phyloP scores from a whole-genome alignment of 2,329 filamentous ascomycete species.

The Teratosphaeriaceae sp. region DNA sequence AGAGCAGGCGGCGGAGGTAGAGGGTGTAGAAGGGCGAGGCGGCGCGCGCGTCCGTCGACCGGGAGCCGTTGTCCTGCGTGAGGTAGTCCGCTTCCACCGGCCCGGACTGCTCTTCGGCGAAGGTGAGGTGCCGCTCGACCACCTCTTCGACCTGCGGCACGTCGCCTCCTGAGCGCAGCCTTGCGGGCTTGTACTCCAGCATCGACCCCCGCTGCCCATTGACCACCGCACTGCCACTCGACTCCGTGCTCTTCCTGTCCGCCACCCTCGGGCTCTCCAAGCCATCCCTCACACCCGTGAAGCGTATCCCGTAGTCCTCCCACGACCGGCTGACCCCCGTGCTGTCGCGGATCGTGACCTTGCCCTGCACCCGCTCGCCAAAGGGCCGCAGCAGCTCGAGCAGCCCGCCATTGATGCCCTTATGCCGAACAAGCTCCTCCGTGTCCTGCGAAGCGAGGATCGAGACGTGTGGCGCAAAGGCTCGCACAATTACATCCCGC shows the following conservation, averaged over 20 bases:
- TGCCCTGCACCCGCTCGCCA: constrained; percentile 80
- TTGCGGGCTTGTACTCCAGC: constrained; percentile 31
- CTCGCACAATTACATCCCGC: constrained; percentile 64
- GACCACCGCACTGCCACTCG: constrained; percentile 22
- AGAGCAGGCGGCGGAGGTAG: constrained; percentile 77
- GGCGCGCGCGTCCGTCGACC: constrained; percentile 10
- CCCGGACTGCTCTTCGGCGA: constrained; percentile 54
- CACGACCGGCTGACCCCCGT: constrained; percentile 73
- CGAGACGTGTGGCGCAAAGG: constrained; percentile 84
- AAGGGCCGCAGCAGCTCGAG: constrained; percentile 85
- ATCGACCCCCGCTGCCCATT: constrained; percentile 16
- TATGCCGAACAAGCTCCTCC: constrained; percentile 69
- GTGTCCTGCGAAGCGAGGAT: constrained; percentile 84
- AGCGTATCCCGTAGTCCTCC: constrained; percentile 87
- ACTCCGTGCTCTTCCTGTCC: constrained; percentile 33
- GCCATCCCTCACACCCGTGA: constrained; percentile 61
- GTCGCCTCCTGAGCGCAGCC: constrained; percentile 42
- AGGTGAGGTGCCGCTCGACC: constrained; percentile 70
- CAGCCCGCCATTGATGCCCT: constrained; percentile 76
- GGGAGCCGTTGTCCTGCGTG: constrained; percentile 28
- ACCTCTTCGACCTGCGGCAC: constrained; percentile 71
- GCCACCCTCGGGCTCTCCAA: constrained; percentile 32
- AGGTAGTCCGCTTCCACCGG: constrained; percentile 36
- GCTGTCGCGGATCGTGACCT: constrained; percentile 85
- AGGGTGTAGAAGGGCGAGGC: constrained; percentile 65